These are phyloP conservation scores for Exutisphaerella laricina DNA, from an alignment of 2,329 filamentous ascomycete species.

Conservation along the genomic window DNA sequence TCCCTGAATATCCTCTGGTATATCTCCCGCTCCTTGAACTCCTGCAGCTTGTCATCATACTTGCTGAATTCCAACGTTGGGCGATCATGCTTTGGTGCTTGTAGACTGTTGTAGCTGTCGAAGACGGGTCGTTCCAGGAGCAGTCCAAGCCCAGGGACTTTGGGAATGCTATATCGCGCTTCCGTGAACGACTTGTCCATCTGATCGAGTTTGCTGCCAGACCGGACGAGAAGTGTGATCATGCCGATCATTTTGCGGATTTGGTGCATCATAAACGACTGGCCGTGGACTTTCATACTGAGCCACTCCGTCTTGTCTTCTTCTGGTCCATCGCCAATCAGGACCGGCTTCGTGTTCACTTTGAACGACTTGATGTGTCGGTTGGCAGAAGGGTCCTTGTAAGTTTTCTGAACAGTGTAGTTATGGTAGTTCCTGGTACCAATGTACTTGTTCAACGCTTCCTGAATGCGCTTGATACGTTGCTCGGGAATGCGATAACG, in stretches of 20 bases:
- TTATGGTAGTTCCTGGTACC: slow-evolving; percentile 95
- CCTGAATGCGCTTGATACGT: slow-evolving; percentile 70
- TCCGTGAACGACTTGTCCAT: slow-evolving; percentile 70
- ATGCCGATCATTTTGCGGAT: slow-evolving; percentile 99
- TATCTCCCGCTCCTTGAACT: slow-evolving; percentile 88
- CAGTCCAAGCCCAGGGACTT: slow-evolving; percentile 83
- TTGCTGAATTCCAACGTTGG: slow-evolving; percentile 72
- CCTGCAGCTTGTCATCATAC: slow-evolving; percentile 70
- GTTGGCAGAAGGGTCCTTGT: slow-evolving; percentile 75
- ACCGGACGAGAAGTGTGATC: slow-evolving; percentile 76
- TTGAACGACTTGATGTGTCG: slow-evolving; percentile 89
- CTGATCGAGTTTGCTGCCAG: slow-evolving; percentile 64
- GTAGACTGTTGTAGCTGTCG: slow-evolving; percentile 75
- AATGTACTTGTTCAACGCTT: slow-evolving; percentile 66
- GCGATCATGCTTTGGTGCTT: slow-evolving; percentile 57
- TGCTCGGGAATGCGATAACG: slow-evolving; percentile 71
- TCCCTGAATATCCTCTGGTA: slow-evolving; percentile 87
- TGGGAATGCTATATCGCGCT: slow-evolving; percentile 76
- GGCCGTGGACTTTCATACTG: slow-evolving; percentile 89
- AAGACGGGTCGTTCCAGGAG: slow-evolving; percentile 90
- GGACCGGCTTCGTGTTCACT: slow-evolving; percentile 60
- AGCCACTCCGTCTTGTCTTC: slow-evolving; percentile 82
- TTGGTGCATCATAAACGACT: slow-evolving; percentile 99
- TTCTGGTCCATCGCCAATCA: slow-evolving; percentile 32
- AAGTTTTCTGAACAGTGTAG: slow-evolving; percentile 87